Base-by-base conservation (phyloP, 73 alveolate genomes). In the Diophrys sp. region DNA sequence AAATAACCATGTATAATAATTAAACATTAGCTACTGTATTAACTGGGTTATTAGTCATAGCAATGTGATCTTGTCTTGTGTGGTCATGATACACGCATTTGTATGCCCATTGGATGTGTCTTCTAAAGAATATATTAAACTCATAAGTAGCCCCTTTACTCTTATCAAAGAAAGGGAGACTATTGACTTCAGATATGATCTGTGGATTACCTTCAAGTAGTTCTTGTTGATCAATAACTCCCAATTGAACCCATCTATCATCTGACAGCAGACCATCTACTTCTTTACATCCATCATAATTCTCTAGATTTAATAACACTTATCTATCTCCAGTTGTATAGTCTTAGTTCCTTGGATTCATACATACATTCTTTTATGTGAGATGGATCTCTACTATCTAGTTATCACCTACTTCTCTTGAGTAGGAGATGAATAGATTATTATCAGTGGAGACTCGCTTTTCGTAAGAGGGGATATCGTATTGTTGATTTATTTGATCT, bases 1-100 rank as follows among this genome's bases (percentile, higher is more conserved):
- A 75, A 2, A 75, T 56, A 1, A 75, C 55, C 74, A 57, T 75
- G 75, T 56, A 75, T 31, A 75, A 75, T 27, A 75, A 27, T 23
- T 75, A 31, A 27, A 32, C 68, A 30, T 75, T 75, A 14, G 83
- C 67, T 14, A 75, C 31, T 18, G 74, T 75, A 29, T 75, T 75
- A 31, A 75, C 67, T 5, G 74, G 83, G 68, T 75, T 56, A 31
- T 54, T 75, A 14, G 25, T 28, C 23, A 32, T 68, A 14, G 75
- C 74, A 2, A 56, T 29, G 2, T 75, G 27, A 1, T 75, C 27
- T 68, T 33, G 30, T 1, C 32, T 31, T 18, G 70, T 68, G 25
- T 25, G n/a, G 8, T 75, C 76, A 0, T 67, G 27, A 1, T 26
- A n/a, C 18, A 33, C 56, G 54, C 85, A 77, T n/a, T 32, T 0